Percentiles rank a stretch among this genome's conserved stretches.
Evolutionary conservation across 2,329 filamentous ascomycete species (phyloP).

Genomic region (Chrysoporthe cubensis): DNA sequence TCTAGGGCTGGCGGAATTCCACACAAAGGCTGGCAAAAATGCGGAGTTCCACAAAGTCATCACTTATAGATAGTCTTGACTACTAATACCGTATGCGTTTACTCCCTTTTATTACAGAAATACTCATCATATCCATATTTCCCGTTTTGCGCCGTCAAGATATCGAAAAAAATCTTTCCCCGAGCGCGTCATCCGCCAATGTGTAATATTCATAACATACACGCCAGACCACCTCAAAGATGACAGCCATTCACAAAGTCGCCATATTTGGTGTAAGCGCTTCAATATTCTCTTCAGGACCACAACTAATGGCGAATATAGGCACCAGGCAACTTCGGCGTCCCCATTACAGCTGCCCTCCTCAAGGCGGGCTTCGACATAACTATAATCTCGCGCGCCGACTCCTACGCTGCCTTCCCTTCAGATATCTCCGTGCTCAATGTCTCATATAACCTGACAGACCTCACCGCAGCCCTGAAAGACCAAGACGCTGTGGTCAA

Average conservation of each 20-base stretch:
- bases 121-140: no score
- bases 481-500: slow-evolving; percentile 38
- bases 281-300: not conserved
- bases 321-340: slow-evolving; percentile 42
- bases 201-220: not conserved
- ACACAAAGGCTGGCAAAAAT: not conserved
- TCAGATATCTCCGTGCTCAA: slow-evolving; percentile 29
- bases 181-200: not conserved
- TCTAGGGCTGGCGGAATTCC: slow-evolving; percentile 24
- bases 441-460: slow-evolving; percentile 26
- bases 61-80: not conserved
- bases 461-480: slow-evolving; percentile 31
- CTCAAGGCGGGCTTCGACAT: slow-evolving; percentile 39
- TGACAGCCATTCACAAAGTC: slow-evolving; percentile 41
- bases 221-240: not conserved
- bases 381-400: slow-evolving; percentile 40
- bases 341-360: slow-evolving; percentile 28
- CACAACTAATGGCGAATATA: not conserved
- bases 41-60: not conserved
- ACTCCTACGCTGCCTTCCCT: slow-evolving; percentile 32
- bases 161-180: not conserved
- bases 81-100: not conserved
- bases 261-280: slow-evolving; percentile 42
- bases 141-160: not conserved
- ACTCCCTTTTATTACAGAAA: not conserved